Percentiles rank a stretch among this genome's conserved stretches.
Conservation (phyloP, 345 rosid species). For the Salix arbutifolia region DNA sequence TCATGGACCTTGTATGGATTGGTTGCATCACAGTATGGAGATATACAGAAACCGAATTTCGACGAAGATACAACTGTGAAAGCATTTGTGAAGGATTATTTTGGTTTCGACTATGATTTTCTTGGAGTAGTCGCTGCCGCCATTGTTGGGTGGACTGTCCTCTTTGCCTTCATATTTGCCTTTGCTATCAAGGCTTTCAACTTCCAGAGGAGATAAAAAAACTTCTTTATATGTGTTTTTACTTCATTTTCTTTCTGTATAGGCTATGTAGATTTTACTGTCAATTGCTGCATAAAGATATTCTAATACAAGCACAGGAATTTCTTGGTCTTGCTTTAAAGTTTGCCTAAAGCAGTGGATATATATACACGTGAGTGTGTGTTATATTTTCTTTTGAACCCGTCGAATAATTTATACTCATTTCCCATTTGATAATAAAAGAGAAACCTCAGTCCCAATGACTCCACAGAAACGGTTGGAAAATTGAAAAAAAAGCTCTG, state of each 20-base stretch:
- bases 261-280: background rate
- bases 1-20: constrained; percentile 27
- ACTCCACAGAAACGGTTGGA: no score
- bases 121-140: constrained; percentile 13
- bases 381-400: no score
- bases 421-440: no score
- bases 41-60: background rate
- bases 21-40: constrained; percentile 17
- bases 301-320: no score
- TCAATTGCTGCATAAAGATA: no score
- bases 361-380: no score
- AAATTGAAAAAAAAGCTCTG: no score
- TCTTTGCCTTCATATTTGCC: constrained; percentile 17
- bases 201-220: constrained; percentile 19
- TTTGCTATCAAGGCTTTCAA: constrained; percentile 13
- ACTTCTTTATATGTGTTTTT: background rate
- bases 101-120: constrained; percentile 21
- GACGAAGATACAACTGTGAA: background rate
- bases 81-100: background rate
- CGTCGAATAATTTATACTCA: no score
- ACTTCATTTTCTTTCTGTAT: background rate
- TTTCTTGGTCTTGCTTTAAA: no score
- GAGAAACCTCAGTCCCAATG: no score
- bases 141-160: background rate
- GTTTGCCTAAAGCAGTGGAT: no score